phyloP scores from a whole-genome alignment of 192 early-diverging fungal genomes.

The Backusella sp. region DNA sequence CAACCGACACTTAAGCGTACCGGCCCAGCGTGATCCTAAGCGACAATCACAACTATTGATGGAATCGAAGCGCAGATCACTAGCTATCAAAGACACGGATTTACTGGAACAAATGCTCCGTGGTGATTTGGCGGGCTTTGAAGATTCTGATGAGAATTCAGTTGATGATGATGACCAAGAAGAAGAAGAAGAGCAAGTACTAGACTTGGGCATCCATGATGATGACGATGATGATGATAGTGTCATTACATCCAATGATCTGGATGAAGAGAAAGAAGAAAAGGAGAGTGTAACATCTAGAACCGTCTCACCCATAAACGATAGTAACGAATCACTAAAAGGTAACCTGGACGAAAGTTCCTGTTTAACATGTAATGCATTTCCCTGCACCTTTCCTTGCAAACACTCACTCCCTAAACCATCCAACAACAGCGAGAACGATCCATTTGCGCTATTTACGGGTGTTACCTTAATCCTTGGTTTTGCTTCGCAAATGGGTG shows the following conservation, averaged over 20 bases:
- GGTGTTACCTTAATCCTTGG: slow-evolving; percentile 29
- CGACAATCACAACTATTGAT: slow-evolving; percentile 38
- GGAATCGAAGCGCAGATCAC: slow-evolving; percentile 37
- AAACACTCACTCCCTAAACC: neutral
- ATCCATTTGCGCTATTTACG: slow-evolving; percentile 23
- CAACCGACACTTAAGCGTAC: slow-evolving; percentile 4
- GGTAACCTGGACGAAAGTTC: slow-evolving; percentile 5
- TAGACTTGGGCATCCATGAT: neutral
- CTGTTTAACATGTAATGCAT: slow-evolving; percentile 13
- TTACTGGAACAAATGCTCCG: slow-evolving; percentile 36
- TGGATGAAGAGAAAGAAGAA: neutral
- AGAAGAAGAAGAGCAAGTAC: neutral
- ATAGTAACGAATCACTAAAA: neutral
- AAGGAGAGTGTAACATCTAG: neutral
- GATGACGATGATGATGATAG: neutral
- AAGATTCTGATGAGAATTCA: neutral
- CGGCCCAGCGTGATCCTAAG: slow-evolving; percentile 18
- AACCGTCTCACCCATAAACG: neutral
- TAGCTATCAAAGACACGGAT: slow-evolving; percentile 33
- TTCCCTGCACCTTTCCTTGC: slow-evolving; percentile 12
- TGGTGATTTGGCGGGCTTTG: slow-evolving; percentile 31
- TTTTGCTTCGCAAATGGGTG: slow-evolving; percentile 23
- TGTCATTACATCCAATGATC: neutral
- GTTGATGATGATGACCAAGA: neutral
- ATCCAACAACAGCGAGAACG: slow-evolving; percentile 4